These are phyloP conservation scores for Arachnopeziza araneosa DNA, from an alignment of 2,329 filamentous ascomycete genomes.

Conservation along the genomic window DNA sequence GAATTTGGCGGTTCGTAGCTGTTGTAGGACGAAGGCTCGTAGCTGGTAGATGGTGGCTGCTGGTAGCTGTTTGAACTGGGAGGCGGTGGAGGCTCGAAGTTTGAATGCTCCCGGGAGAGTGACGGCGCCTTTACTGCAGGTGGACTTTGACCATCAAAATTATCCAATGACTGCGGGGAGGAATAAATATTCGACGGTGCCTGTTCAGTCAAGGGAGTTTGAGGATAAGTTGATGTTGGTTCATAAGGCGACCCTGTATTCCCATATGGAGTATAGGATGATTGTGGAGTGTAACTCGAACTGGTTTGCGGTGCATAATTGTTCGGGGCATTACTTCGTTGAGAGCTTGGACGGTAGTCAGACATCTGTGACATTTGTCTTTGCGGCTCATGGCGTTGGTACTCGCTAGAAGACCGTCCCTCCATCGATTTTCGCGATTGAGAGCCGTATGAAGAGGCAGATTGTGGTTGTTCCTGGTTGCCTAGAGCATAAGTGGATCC, in stretches of 20 bases:
- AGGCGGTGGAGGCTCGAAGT: neutral
- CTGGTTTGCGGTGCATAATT: conserved; percentile 21
- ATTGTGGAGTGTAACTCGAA: conserved; percentile 15
- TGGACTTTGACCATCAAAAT: conserved; percentile 14
- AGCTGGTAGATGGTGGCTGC: conserved; percentile 35
- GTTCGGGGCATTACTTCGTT: conserved; percentile 25
- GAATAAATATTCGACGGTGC: conserved; percentile 16
- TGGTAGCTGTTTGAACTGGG: conserved; percentile 31
- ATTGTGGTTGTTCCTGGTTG: conserved; percentile 19
- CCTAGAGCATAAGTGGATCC: conserved; percentile 20
- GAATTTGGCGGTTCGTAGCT: conserved; percentile 7
- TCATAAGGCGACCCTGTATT: conserved; percentile 16
- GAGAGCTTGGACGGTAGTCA: conserved; percentile 31
- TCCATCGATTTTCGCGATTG: conserved; percentile 38
- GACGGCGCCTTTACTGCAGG: neutral
- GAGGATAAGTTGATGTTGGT: conserved; percentile 8
- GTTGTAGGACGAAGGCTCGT: conserved; percentile 16
- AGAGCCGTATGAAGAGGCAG: conserved; percentile 23
- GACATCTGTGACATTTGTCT: conserved; percentile 35
- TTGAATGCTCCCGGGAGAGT: neutral
- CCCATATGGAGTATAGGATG: conserved; percentile 17
- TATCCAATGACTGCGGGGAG: conserved; percentile 20
- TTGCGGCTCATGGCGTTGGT: conserved; percentile 38
- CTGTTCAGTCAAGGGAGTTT: conserved; percentile 15
- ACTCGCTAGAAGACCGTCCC: conserved; percentile 41